A percentile compares a stretch with the other conserved stretches of the same genome.
Evolutionary conservation across 306 rosid genomes (phyloP).

Genomic region (Bauhinia variegata): DNA sequence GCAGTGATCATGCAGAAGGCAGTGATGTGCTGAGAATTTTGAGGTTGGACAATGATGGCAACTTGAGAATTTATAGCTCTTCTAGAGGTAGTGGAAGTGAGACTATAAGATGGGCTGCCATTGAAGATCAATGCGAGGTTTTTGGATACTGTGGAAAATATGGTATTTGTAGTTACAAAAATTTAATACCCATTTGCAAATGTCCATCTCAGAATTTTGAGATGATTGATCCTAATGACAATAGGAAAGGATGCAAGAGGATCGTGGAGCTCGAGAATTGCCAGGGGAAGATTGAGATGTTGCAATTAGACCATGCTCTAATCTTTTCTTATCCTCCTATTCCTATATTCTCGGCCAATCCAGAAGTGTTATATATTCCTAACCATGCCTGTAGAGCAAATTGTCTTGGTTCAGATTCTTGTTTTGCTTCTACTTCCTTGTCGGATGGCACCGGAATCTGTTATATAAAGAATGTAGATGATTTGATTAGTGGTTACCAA

Average conservation of each 20-base stretch:
- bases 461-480: too few relatives aligned
- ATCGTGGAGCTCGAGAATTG: constrained; percentile 50
- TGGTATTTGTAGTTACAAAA: constrained; percentile 70
- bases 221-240: constrained; percentile 56
- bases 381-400: too few relatives aligned
- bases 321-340: constrained; percentile 61
- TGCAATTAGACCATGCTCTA: constrained; percentile 50
- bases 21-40: constrained; percentile 52
- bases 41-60: constrained; percentile 63
- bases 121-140: constrained; percentile 65
- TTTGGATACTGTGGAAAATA: constrained; percentile 72
- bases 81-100: constrained; percentile 43
- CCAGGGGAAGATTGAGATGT: constrained; percentile 50
- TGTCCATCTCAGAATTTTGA: too few relatives aligned
- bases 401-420: too few relatives aligned
- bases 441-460: too few relatives aligned
- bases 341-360: constrained; percentile 30
- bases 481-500: too few relatives aligned
- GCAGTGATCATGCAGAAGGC: constrained; percentile 62
- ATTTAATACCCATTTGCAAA: constrained; percentile 51
- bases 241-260: constrained; percentile 65
- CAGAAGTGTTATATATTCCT: too few relatives aligned
- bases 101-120: constrained; percentile 64
- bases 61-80: too few relatives aligned
- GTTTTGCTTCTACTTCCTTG: too few relatives aligned